Base-by-base conservation (phyloP, 208 protist species). In the Crithidia thermophila region DNA sequence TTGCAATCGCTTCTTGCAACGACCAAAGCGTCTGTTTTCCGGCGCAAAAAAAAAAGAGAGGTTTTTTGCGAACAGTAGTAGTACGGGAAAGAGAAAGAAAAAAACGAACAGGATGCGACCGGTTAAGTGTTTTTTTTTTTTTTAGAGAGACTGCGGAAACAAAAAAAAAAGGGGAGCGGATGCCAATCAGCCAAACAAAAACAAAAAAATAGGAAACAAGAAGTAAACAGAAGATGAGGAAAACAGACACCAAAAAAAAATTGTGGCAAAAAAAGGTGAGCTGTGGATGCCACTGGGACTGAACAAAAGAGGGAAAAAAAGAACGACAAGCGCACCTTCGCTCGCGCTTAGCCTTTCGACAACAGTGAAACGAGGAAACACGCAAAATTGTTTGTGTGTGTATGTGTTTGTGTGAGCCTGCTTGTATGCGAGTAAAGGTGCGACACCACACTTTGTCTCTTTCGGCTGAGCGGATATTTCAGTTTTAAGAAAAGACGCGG, bases 41-140 rank as follows among this genome's bases (percentile, higher is more conserved):
- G n/a, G n/a, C n/a, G n/a, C n/a, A 50, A 50, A 23, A 50, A 50
- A 3, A 7, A 4, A 50, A 50, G 45, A 28, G 4, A 27, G 21
- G 20, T n/a, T n/a, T n/a, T n/a, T n/a, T n/a, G n/a, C n/a, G n/a
- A n/a, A n/a, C n/a, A n/a, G n/a, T n/a, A n/a, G n/a, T n/a, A n/a
- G n/a, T n/a, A n/a, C 8, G 45, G 1, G 7, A 53, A 4, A 53
- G 27, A 31, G 30, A 31, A 43, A 40, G 43, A 53, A 40, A 37
- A 25, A 65, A 37, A 45, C 55, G 13, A 28, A 60, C 53, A 45
- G 31, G 50, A 60, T 60, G 50, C 18, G 57, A 55, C 25, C 20
- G 10, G 3, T 49, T 8, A 16, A 37, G 25, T 56, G 4, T 42
- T 18, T 63, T 18, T 49, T 36, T 25, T 20, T 28, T 37, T 7